Conservation (phyloP, 2,329 filamentous ascomycete species). For the Monilinia laxa region DNA sequence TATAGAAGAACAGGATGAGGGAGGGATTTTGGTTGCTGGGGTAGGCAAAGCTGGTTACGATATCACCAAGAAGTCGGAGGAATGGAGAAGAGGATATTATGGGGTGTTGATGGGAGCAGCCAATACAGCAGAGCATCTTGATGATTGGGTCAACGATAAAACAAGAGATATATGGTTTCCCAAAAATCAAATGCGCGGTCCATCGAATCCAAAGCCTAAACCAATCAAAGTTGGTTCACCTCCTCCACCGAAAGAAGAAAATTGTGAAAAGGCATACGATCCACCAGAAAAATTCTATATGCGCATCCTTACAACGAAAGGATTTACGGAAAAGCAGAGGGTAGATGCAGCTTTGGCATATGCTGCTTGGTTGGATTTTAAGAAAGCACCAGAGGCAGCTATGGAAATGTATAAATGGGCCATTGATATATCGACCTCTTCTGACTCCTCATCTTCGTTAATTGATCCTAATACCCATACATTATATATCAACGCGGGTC, state of each 20-base stretch:
- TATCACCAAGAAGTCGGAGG: slow-evolving; percentile 63
- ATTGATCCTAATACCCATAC: slow-evolving; percentile 64
- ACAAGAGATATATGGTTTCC: slow-evolving; percentile 67
- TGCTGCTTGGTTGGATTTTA: slow-evolving; percentile 82
- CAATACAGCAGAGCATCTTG: slow-evolving; percentile 74
- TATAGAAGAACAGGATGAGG: slow-evolving; percentile 52
- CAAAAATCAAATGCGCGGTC: slow-evolving; percentile 71
- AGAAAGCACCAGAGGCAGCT: slow-evolving; percentile 63
- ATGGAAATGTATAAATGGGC: slow-evolving; percentile 74
- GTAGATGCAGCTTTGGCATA: slow-evolving; percentile 80
- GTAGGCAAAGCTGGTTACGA: slow-evolving; percentile 48
- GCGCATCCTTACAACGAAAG: slow-evolving; percentile 75
- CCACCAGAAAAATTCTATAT: slow-evolving; percentile 76
- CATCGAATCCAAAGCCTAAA: slow-evolving; percentile 77
- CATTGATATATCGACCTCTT: slow-evolving; percentile 67
- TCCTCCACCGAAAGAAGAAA: slow-evolving; percentile 67
- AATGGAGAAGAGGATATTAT: slow-evolving; percentile 85
- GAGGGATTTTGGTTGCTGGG: slow-evolving; percentile 54
- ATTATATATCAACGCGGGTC: slow-evolving; percentile 56
- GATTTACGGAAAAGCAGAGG: slow-evolving; percentile 75
- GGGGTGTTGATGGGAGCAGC: slow-evolving; percentile 77
- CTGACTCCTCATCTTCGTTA: slow-evolving; percentile 45
- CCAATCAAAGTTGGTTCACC: slow-evolving; percentile 66
- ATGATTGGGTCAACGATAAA: slow-evolving; percentile 73
- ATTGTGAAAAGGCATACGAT: slow-evolving; percentile 69